Conservation (phyloP, 2,329 filamentous ascomycete genomes). For the Raffaelea ambrosiae region DNA sequence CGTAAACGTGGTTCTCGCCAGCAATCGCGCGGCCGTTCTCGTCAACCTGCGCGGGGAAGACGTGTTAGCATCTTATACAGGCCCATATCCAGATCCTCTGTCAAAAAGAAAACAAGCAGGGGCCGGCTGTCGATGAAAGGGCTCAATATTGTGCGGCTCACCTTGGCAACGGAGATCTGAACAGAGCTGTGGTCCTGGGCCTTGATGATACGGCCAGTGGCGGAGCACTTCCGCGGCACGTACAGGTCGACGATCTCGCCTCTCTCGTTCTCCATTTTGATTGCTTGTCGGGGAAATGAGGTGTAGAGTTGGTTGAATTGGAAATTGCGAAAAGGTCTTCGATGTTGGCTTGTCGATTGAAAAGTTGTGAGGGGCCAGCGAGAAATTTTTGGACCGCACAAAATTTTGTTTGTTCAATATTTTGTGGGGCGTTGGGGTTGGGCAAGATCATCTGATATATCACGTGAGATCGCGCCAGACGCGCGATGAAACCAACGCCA, state of each 20-base stretch:
- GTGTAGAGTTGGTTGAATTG: conserved; percentile 2
- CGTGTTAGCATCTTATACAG: background rate
- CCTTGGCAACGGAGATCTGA: conserved; percentile 90
- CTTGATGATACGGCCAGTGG: conserved; percentile 99
- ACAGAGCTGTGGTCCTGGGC: conserved; percentile 99
- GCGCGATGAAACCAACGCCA: conserved; percentile 6
- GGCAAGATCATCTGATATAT: conserved; percentile 13
- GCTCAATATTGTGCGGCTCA: background rate
- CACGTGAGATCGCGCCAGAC: conserved; percentile 19
- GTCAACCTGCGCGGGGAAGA: conserved; percentile 50
- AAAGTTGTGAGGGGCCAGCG: conserved; percentile 1
- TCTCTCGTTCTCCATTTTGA: conserved; percentile 97
- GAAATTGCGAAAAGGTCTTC: background rate
- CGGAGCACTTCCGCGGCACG: conserved; percentile 98
- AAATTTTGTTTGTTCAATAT: conserved; percentile 7
- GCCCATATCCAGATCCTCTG: no score
- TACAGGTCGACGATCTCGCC: conserved; percentile 38
- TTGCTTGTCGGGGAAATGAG: conserved; percentile 16
- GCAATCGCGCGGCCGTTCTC: conserved; percentile 92
- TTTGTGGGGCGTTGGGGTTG: background rate
- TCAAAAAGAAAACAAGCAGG: background rate
- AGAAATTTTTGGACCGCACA: conserved; percentile 11
- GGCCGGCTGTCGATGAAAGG: no score
- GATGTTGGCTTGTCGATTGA: background rate
- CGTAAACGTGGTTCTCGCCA: conserved; percentile 96